These are phyloP conservation scores for Fagus sylvatica DNA, from an alignment of 306 rosid genomes.

Conservation along the genomic window DNA sequence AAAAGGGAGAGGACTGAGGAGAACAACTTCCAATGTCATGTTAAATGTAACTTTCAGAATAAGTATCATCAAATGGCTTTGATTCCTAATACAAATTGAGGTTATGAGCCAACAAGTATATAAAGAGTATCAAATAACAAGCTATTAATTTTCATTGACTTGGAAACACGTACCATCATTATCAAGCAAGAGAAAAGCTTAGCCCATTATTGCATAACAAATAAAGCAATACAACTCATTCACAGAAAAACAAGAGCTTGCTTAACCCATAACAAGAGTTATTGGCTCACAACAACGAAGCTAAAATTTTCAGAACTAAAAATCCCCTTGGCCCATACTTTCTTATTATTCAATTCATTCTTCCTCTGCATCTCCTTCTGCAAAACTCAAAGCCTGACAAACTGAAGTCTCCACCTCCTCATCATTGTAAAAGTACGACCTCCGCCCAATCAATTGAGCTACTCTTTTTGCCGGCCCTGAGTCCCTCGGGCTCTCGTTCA, in stretches of 20 bases:
- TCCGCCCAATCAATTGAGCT: constrained; percentile 57
- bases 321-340: neutral
- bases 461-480: constrained; percentile 86
- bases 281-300: constrained; percentile 11
- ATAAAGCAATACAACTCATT: neutral
- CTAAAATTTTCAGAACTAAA: constrained; percentile 15
- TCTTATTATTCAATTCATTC: constrained; percentile 15
- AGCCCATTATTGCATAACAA: neutral
- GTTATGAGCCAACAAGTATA: neutral
- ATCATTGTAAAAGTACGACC: constrained; percentile 41
- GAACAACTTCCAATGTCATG: neutral
- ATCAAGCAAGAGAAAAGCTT: constrained; percentile 7
- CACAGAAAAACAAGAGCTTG: constrained; percentile 8
- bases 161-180: neutral
- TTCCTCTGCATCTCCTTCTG: constrained; percentile 43
- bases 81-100: neutral
- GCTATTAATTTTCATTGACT: neutral
- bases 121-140: neutral
- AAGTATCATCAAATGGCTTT: neutral
- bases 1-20: neutral
- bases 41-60: neutral
- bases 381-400: constrained; percentile 67
- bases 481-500: constrained; percentile 65
- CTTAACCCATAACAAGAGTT: constrained; percentile 15
- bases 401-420: constrained; percentile 36